Base-by-base conservation (phyloP, 2,329 filamentous ascomycete species). In the Penicillium vulpinum region DNA sequence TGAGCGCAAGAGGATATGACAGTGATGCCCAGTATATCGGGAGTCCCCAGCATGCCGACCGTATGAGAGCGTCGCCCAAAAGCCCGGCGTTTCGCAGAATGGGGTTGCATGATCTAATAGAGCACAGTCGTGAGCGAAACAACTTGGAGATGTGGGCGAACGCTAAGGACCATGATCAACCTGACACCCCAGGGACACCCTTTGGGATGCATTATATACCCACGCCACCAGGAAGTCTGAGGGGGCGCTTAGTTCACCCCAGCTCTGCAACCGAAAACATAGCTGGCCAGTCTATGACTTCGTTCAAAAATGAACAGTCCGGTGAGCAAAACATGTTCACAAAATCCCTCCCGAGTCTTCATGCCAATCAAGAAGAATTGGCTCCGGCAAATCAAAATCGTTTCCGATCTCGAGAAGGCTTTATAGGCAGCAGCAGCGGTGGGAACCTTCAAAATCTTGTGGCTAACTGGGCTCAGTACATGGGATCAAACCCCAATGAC, bases 21-120 rank as follows among this genome's bases (percentile, higher is more conserved):
- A 77, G 75, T 46, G 75, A 78, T 64, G 75, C 75, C 11, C 73
- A 73, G 31, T 73, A 58, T 36, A 71, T 78, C 40, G 54, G 66
- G 15, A 76, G 70, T 13, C 73, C 75, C 24, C 68, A 65, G 22
- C 65, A 70, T 29, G 43, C 18, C 26, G 57, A 58, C 6, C 51
- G 29, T 5, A 15, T 52, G 13, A 49, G 41, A 11, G 47, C 44
- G 26, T 59, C 61, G 11, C 61, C 59, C 9, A 53, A 51, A 13
- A 46, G 24, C 38, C 54, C 44, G 33, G 46, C 35, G 1, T 40
- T 49, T 24, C 59, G 51, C 11, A 59, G 56, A 36, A 51, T 59
- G 48, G 62, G 57, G 11, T 43, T 67, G 22, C 61, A 61, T 49
- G 59, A 65, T 51, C 41, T 67, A 33, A 59, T 64, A 3, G 63